phyloP scores from a whole-genome alignment of 1,139 yeast genomes.

The Eremothecium cymbalariae region DNA sequence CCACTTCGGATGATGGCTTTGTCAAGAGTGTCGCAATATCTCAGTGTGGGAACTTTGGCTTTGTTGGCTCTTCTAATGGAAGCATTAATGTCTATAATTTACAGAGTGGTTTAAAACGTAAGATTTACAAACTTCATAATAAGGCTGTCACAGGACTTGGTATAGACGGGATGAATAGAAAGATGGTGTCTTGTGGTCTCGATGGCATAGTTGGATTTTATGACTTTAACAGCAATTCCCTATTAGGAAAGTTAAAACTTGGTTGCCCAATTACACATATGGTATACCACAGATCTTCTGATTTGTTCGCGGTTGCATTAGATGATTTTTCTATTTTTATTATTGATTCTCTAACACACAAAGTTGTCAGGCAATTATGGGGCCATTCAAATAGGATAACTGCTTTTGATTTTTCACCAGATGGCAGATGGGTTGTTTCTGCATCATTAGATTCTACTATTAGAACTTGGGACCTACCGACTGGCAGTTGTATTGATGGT shows the following conservation, averaged over 20 bases:
- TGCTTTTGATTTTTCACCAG: constrained; percentile 82
- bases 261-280: constrained; percentile 72
- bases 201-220: constrained; percentile 88
- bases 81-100: constrained; percentile 83
- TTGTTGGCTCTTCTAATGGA: constrained; percentile 87
- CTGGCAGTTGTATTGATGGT: constrained; percentile 96
- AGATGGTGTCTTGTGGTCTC: constrained; percentile 77
- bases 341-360: constrained; percentile 72
- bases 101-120: constrained; percentile 79
- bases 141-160: constrained; percentile 84
- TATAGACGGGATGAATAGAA: constrained; percentile 81
- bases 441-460: constrained; percentile 79
- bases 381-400: constrained; percentile 92
- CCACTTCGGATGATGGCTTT: constrained; percentile 70
- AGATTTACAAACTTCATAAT: constrained; percentile 57
- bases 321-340: constrained; percentile 83
- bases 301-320: constrained; percentile 73
- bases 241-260: constrained; percentile 58
- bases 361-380: constrained; percentile 75
- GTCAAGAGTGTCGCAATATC: constrained; percentile 78
- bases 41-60: constrained; percentile 90
- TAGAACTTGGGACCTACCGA: constrained; percentile 96
- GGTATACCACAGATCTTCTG: constrained; percentile 74
- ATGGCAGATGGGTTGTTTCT: constrained; percentile 91
- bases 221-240: constrained; percentile 67